Evolutionary conservation across 768 basidiomycete genomes (phyloP).

Genomic region (Solioccasus polychromus): DNA sequence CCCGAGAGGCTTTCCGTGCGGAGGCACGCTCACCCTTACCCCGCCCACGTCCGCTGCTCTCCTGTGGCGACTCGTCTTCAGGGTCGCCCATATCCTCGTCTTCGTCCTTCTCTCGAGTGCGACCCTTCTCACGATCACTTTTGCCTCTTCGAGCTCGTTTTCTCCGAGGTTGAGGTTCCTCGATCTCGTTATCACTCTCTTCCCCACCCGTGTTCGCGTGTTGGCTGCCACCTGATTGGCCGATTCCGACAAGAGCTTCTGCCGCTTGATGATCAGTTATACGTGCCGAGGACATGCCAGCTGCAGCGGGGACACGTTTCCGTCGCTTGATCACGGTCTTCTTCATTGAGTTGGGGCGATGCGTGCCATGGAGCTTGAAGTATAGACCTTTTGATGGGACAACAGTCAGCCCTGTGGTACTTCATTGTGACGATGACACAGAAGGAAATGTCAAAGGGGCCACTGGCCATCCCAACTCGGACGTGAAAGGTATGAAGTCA

Average conservation of each 20-base stretch:
- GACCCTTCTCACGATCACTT: conserved; percentile 37
- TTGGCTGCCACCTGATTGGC: conserved; percentile 44
- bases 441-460: not conserved
- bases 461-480: not conserved
- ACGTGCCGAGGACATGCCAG: conserved; percentile 41
- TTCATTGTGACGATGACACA: not conserved
- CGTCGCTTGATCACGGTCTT: conserved; percentile 98
- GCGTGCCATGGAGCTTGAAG: conserved; percentile 96
- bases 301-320: conserved; percentile 93
- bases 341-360: conserved; percentile 98
- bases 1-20: conserved; percentile 33
- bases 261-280: conserved; percentile 87
- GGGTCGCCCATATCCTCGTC: conserved; percentile 51
- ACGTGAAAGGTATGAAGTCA: conserved; percentile 16
- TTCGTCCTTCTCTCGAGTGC: conserved; percentile 38
- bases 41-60: conserved; percentile 29
- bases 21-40: conserved; percentile 39
- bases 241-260: conserved; percentile 83
- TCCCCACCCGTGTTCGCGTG: conserved; percentile 36
- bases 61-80: conserved; percentile 32
- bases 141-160: conserved; percentile 49
- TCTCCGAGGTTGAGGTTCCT: conserved; percentile 52
- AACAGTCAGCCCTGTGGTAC: conserved; percentile 11
- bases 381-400: conserved; percentile 70
- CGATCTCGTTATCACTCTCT: conserved; percentile 40